Conservation (phyloP, 2,329 filamentous ascomycete species). For the Coniochaeta prunicola region DNA sequence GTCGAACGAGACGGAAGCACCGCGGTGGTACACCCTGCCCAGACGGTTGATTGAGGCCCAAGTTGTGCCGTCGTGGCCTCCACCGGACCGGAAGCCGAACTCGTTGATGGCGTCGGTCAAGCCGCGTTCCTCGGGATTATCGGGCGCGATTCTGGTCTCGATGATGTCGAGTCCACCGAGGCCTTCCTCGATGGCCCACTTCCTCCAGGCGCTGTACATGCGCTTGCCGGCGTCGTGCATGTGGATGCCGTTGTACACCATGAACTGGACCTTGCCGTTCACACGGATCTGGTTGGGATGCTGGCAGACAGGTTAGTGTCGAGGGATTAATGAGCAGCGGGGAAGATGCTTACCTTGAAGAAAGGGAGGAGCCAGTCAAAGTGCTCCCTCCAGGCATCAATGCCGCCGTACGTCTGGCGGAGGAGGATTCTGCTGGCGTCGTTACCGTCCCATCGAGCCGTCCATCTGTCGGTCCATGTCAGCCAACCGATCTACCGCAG, state of each 20-base stretch:
- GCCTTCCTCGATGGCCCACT: constrained; percentile 6
- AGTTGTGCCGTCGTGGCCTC: background rate
- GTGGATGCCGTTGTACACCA: constrained; percentile 6
- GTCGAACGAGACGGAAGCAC: constrained; percentile 5
- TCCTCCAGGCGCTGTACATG: constrained; percentile 8
- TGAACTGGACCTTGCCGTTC: constrained; percentile 7
- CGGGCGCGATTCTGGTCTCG: constrained; percentile 4
- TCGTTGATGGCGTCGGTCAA: constrained; percentile 3
- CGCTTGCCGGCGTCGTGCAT: constrained; percentile 19
- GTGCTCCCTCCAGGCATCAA: constrained; percentile 5
- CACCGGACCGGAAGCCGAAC: constrained; percentile 4
- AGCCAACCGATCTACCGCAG: background rate
- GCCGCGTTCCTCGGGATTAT: background rate
- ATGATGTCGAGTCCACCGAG: constrained; percentile 7
- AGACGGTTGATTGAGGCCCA: constrained; percentile 2
- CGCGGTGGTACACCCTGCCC: constrained; percentile 3
- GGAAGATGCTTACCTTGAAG: constrained; percentile 1
- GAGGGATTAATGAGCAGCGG: background rate
- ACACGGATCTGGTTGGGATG: constrained; percentile 7
- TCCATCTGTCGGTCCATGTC: background rate
- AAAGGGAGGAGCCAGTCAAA: constrained; percentile 7
- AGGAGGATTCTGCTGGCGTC: constrained; percentile 2
- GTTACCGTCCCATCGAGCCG: constrained; percentile 6
- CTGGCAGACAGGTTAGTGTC: background rate
- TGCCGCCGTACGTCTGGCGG: constrained; percentile 5